Evolutionary conservation across 495 filamentous ascomycete species (phyloP).

Genomic region (Pyronema domesticum): DNA sequence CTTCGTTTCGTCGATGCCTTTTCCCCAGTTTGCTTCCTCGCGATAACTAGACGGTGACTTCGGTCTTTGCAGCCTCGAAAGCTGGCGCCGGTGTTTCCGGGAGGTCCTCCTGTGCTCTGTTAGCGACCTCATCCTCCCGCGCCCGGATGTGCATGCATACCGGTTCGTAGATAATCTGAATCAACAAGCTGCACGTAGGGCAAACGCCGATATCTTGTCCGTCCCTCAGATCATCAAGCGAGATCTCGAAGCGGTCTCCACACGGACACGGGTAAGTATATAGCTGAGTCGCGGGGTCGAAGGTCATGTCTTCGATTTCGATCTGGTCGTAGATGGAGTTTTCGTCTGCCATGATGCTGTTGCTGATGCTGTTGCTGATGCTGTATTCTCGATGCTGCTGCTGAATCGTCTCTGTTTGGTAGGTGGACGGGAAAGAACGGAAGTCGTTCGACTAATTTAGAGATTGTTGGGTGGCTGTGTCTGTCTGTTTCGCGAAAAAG

Average conservation of each 20-base stretch:
- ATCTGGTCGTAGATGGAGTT: slow-evolving; percentile 88
- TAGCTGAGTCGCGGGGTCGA: slow-evolving; percentile 59
- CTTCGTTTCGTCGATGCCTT: too few species aligned
- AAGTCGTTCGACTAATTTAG: neutral
- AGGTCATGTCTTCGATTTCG: slow-evolving; percentile 99
- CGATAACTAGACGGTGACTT: too few species aligned
- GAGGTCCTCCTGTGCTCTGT: too few species aligned
- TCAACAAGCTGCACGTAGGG: slow-evolving; percentile 92
- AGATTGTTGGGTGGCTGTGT: neutral
- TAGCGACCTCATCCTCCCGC: too few species aligned
- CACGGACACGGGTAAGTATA: slow-evolving; percentile 96
- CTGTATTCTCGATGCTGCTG: neutral
- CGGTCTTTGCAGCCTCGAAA: too few species aligned
- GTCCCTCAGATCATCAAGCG: slow-evolving; percentile 65
- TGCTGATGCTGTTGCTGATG: neutral
- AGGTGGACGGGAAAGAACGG: neutral
- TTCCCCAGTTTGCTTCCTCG: too few species aligned
- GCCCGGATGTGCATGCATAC: slow-evolving; percentile 27
- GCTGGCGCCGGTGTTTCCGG: too few species aligned
- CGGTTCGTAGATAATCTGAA: slow-evolving; percentile 76
- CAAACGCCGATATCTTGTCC: slow-evolving; percentile 86
- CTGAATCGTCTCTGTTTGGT: neutral
- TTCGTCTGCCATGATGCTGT: slow-evolving; percentile 44
- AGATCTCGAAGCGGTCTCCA: slow-evolving; percentile 92
- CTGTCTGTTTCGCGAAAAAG: neutral